Percentiles rank a stretch among this genome's conserved stretches.
Conservation (phyloP, 176 grass and related monocot species). For the Pontederia paniculata region DNA sequence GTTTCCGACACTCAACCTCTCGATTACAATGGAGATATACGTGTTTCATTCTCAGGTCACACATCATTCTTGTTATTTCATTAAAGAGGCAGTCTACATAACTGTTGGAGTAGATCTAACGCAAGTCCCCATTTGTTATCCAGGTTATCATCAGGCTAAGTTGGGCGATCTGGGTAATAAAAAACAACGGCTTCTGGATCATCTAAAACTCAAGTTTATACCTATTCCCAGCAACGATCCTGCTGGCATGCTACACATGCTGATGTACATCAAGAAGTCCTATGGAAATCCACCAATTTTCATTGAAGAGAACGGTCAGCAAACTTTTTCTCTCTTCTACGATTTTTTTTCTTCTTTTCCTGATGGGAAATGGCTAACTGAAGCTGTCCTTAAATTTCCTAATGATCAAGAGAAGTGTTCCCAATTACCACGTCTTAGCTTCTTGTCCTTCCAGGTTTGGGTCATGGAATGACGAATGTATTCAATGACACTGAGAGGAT, state of each 20-base stretch:
- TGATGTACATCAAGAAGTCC: slow-evolving; percentile 40
- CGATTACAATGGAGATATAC: slow-evolving; percentile 42
- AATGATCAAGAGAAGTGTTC: too few relatives aligned
- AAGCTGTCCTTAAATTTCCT: background rate
- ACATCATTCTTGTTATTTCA: too few relatives aligned
- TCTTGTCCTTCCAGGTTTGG: slow-evolving; percentile 20
- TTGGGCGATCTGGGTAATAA: background rate
- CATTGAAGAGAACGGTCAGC: slow-evolving; percentile 61
- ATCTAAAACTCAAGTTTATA: slow-evolving; percentile 3
- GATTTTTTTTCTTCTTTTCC: too few relatives aligned
- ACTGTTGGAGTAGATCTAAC: too few relatives aligned
- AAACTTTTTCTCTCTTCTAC: too few relatives aligned
- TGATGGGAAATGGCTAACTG: too few relatives aligned
- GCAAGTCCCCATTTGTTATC: background rate
- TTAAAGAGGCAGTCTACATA: too few relatives aligned
- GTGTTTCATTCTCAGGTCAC: slow-evolving; percentile 44
- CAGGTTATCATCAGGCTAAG: slow-evolving; percentile 25
- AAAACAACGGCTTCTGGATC: background rate
- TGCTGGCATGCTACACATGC: slow-evolving; percentile 20
- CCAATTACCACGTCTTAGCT: too few relatives aligned
- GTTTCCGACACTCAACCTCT: background rate
- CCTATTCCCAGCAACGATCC: slow-evolving; percentile 20
- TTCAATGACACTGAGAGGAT: slow-evolving; percentile 39
- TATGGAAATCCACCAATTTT: slow-evolving; percentile 49
- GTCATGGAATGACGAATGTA: slow-evolving; percentile 18